Evolutionary conservation across 805 yeast genomes (phyloP).

Genomic region (Ogataea paraovalis): DNA sequence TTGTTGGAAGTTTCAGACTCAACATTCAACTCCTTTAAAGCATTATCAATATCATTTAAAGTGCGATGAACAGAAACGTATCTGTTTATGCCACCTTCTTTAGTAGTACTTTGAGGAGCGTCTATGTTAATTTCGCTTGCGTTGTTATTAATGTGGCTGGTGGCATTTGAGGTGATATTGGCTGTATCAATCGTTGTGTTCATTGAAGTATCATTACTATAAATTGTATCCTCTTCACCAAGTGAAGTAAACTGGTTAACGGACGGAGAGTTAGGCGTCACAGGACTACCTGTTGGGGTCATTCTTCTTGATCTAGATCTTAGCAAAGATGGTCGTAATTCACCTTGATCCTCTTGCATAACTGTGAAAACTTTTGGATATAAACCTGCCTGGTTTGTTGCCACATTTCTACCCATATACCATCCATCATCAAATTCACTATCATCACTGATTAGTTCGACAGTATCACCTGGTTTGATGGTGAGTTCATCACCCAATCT

Average conservation of each 20-base stretch:
- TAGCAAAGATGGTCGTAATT: conserved; percentile 37
- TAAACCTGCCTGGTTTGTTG: conserved; percentile 73
- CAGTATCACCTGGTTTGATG: conserved; percentile 74
- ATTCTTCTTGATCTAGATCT: conserved; percentile 58
- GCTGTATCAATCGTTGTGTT: conserved; percentile 13
- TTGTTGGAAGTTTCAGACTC: conserved; percentile 2
- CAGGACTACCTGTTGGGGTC: conserved; percentile 28
- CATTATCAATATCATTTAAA: conserved; percentile 69
- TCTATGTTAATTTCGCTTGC: background rate
- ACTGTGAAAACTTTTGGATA: conserved; percentile 78
- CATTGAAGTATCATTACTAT: conserved; percentile 4
- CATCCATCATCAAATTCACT: conserved; percentile 94
- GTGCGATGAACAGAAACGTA: conserved; percentile 47
- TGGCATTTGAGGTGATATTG: conserved; percentile 4
- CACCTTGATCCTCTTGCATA: conserved; percentile 6
- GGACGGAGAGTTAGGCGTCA: conserved; percentile 12
- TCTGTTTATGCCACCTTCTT: conserved; percentile 14
- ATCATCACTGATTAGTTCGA: conserved; percentile 90
- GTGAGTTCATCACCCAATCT: conserved; percentile 87
- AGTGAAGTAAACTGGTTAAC: conserved; percentile 3
- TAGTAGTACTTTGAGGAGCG: conserved; percentile 2
- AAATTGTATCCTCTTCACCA: conserved; percentile 4
- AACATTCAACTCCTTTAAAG: conserved; percentile 55
- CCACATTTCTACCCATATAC: conserved; percentile 84
- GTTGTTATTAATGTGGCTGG: conserved; percentile 3